Conservation (phyloP, 257 asterid genomes). For the Coffea eugenioides region DNA sequence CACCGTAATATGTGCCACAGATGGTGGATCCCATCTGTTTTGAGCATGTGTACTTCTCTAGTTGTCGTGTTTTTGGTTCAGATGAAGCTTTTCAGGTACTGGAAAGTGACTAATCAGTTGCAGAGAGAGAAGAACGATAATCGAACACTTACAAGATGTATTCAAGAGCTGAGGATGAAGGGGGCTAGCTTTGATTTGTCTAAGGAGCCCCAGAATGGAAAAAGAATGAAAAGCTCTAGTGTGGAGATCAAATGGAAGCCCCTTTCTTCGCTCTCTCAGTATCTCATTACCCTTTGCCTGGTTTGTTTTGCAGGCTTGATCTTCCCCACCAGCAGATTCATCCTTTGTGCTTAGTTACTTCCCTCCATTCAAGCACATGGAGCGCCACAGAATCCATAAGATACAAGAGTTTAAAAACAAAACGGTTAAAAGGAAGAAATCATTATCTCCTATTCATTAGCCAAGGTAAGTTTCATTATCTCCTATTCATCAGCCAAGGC, state of each 20-base stretch:
- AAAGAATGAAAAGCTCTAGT: conserved; percentile 91
- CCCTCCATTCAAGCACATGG: neutral
- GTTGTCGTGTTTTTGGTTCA: conserved; percentile 59
- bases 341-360: conserved; percentile 46
- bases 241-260: conserved; percentile 97
- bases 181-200: conserved; percentile 81
- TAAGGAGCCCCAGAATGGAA: conserved; percentile 72
- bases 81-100: conserved; percentile 64
- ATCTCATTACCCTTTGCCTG: conserved; percentile 55
- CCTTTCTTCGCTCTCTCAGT: conserved; percentile 60
- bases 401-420: neutral
- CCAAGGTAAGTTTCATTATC: no score
- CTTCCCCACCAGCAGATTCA: conserved; percentile 59
- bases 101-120: conserved; percentile 68
- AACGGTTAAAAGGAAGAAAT: neutral
- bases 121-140: conserved; percentile 68
- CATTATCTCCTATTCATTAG: neutral
- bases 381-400: neutral
- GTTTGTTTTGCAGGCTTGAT: conserved; percentile 56
- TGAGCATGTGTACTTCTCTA: conserved; percentile 45
- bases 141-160: conserved; percentile 64
- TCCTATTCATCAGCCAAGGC: no score
- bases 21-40: conserved; percentile 81
- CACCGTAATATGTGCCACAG: conserved; percentile 29
- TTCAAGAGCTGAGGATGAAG: conserved; percentile 95